Base-by-base conservation (phyloP, 2,329 filamentous ascomycete species). In the Mycosphaerella sp. region DNA sequence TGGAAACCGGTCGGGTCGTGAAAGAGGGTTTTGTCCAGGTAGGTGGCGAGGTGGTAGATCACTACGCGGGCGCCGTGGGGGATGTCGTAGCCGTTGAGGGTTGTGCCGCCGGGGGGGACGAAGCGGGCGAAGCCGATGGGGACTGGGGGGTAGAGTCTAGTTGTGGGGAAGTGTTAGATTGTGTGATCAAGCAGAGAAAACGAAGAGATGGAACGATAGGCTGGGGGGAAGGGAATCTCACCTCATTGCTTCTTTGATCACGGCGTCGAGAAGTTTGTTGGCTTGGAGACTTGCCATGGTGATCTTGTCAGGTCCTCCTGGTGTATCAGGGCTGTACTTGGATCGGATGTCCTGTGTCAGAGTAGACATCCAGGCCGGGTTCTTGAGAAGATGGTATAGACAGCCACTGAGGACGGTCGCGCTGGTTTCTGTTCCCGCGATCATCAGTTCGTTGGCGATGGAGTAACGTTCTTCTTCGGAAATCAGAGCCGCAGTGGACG, bases 381-480 rank as follows among this genome's bases (percentile, higher is more conserved):
- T 63, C 0, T 55, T 61, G 5, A 67, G 50, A 12, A 69, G 56
- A 10, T 62, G 53, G 48, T 63, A 70, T 1, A 59, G 62, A 7
- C 61, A 56, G 5, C 64, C 65, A 10, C 54, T 54, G 7, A 71
- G 50, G 1, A 66, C 51, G 1, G 69, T 71, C 1, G 68, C 67
- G 1, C 62, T 67, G 0, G 68, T 69, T 43, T 71, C 69, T 7
- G 64, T 69, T 1, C 69, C 69, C 1, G 66, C 69, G 32, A 68
- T 52, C 55, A 71, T 68, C 30, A 71, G 57, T 7, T 66, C 54
- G 4, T 55, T 54, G 6, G 59, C 63, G 21, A 62, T 68, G 18
- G 62, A 55, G 27, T 68, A 59, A 40, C 70, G 59, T 49, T 71
- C 68, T 1, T 50, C 64, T 6, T 60, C 32, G 4, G 49, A 55